Conservation (phyloP, 2,329 filamentous ascomycete genomes). For the Microcera coccophila region DNA sequence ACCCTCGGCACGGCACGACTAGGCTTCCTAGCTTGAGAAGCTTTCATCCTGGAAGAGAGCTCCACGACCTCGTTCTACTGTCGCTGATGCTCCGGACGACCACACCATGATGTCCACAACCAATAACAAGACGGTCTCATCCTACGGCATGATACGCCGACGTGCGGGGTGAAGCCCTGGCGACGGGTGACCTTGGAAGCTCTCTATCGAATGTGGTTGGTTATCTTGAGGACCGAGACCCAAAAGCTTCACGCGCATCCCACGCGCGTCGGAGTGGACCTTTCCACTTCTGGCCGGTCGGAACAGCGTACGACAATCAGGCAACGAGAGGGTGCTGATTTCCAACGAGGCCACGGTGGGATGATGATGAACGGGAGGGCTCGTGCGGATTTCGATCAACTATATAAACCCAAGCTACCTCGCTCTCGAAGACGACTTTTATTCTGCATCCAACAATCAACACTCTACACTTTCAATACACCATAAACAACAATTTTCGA, state of each 20-base stretch:
- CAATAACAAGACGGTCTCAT: conserved; percentile 15
- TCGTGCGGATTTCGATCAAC: conserved; percentile 9
- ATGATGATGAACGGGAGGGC: conserved; percentile 6
- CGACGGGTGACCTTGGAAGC: conserved; percentile 15
- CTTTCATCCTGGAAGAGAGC: conserved; percentile 12
- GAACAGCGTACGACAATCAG: conserved; percentile 21
- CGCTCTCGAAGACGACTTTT: conserved; percentile 13
- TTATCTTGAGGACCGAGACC: conserved; percentile 4
- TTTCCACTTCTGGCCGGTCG: conserved; percentile 13
- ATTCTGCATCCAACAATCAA: conserved; percentile 24
- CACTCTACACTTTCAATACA: conserved; percentile 12
- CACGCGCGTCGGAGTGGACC: conserved; percentile 16
- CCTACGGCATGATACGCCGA: conserved; percentile 9
- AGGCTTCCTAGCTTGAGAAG: conserved; percentile 9
- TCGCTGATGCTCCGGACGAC: conserved; percentile 11
- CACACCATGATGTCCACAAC: conserved; percentile 8
- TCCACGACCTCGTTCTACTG: conserved; percentile 9
- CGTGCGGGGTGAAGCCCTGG: conserved; percentile 22
- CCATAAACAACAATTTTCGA: conserved; percentile 20
- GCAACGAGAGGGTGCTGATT: conserved; percentile 14
- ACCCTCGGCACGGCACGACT: conserved; percentile 15
- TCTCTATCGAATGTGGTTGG: conserved; percentile 11
- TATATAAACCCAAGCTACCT: conserved; percentile 24
- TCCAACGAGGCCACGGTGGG: conserved; percentile 7
- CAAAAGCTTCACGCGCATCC: conserved; percentile 9